A percentile compares a stretch with the other conserved stretches of the same genome.
Conservation (phyloP, 768 basidiomycete genomes). For the Boletus vermiculosoides region DNA sequence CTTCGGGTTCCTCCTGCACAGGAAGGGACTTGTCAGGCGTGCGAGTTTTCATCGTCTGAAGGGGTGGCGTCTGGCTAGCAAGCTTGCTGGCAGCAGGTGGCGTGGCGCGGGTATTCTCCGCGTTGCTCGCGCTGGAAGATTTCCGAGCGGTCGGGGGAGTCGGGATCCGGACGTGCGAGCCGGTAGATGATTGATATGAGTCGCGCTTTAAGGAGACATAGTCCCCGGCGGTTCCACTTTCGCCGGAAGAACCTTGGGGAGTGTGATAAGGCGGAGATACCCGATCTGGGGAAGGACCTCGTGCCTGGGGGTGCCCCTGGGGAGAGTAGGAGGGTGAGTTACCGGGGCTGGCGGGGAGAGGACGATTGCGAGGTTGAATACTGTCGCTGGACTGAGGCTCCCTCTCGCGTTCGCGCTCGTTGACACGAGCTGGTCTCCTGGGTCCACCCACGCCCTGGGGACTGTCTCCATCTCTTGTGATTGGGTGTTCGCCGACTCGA, state of each 20-base stretch:
- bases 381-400: slow-evolving; percentile 39
- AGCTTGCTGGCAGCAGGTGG: slow-evolving; percentile 39
- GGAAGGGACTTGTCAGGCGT: slow-evolving; percentile 73
- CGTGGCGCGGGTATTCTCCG: slow-evolving; percentile 28
- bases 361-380: slow-evolving; percentile 23
- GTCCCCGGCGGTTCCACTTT: slow-evolving; percentile 37
- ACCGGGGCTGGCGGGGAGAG: slow-evolving; percentile 37
- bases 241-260: slow-evolving; percentile 47
- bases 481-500: slow-evolving; percentile 49
- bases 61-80: slow-evolving; percentile 54
- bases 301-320: slow-evolving; percentile 39
- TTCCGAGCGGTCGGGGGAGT: slow-evolving; percentile 33
- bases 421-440: slow-evolving; percentile 25
- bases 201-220: slow-evolving; percentile 50
- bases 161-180: slow-evolving; percentile 26
- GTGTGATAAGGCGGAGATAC: slow-evolving; percentile 49
- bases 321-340: slow-evolving; percentile 42
- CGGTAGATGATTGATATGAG: slow-evolving; percentile 34
- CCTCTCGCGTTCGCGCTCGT: slow-evolving; percentile 40
- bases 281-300: slow-evolving; percentile 54
- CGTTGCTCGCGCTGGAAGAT: slow-evolving; percentile 17
- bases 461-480: slow-evolving; percentile 53
- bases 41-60: slow-evolving; percentile 51
- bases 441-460: slow-evolving; percentile 27
- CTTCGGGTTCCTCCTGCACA: slow-evolving; percentile 74